These are phyloP conservation scores for Fragaria vesca DNA, from an alignment of 306 rosid genomes.

Conservation along the genomic window DNA sequence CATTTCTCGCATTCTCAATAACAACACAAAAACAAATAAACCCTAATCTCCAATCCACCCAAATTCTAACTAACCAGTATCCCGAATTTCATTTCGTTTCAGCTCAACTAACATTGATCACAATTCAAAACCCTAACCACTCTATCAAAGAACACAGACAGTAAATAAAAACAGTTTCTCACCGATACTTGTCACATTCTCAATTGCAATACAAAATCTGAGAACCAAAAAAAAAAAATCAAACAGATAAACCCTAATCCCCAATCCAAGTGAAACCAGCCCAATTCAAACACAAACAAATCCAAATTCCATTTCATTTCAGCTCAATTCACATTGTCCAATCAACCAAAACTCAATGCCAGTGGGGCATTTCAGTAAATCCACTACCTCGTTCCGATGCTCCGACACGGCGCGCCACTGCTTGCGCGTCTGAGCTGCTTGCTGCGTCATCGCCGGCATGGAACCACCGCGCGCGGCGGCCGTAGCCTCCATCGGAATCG, in stretches of 20 bases:
- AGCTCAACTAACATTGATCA: neutral
- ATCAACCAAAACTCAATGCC: slow-evolving; percentile 35
- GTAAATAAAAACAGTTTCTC: neutral
- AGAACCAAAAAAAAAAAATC: neutral
- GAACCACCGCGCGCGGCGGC: slow-evolving; percentile 65
- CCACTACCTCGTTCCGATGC: slow-evolving; percentile 77
- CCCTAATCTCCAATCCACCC: neutral
- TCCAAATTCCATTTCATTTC: neutral
- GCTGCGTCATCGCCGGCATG: slow-evolving; percentile 55
- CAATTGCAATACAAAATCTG: neutral
- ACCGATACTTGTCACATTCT: neutral
- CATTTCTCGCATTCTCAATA: neutral
- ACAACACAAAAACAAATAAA: no score
- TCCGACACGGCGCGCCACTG: slow-evolving; percentile 91
- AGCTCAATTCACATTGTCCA: slow-evolving; percentile 2
- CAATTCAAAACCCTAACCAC: neutral
- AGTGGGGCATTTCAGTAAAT: slow-evolving; percentile 16
- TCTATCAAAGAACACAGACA: neutral
- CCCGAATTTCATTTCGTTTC: neutral
- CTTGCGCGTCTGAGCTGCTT: slow-evolving; percentile 49
- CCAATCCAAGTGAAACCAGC: slow-evolving; percentile 11
- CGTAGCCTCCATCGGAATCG: slow-evolving; percentile 73
- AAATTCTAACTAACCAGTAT: neutral
- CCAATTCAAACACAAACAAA: neutral
- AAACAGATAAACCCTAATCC: slow-evolving; percentile 29